Evolutionary conservation across 192 early-diverging fungal species (phyloP).

Genomic region (Backusella macrospora): DNA sequence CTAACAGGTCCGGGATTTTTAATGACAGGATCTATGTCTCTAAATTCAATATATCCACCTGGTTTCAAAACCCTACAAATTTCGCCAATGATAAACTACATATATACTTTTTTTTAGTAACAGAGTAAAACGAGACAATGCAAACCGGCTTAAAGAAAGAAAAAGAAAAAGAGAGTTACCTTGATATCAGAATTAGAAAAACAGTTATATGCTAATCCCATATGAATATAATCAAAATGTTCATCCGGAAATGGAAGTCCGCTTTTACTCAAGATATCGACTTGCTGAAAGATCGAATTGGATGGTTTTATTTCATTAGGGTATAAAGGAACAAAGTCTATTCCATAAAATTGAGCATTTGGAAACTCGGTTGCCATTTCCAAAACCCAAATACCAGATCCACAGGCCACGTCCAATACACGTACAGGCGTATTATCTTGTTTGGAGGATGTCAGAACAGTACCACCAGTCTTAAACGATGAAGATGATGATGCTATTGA

Average conservation of each 20-base stretch:
- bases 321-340: conserved; percentile 40
- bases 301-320: conserved; percentile 30
- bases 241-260: conserved; percentile 27
- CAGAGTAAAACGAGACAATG: not conserved
- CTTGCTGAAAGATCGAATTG: conserved; percentile 27
- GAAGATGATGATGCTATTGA: not conserved
- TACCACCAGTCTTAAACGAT: not conserved
- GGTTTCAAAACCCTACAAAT: conserved; percentile 36
- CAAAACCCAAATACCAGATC: conserved; percentile 31
- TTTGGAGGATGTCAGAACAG: not conserved
- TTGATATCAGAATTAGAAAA: conserved; percentile 25
- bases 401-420: conserved; percentile 7
- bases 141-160: not conserved
- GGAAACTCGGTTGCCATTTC: conserved; percentile 46
- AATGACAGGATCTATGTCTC: conserved; percentile 39
- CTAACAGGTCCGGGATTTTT: conserved; percentile 30
- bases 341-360: conserved; percentile 32
- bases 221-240: conserved; percentile 36
- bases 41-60: conserved; percentile 46
- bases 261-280: conserved; percentile 14
- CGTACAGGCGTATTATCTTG: conserved; percentile 3
- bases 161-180: conserved; percentile 15
- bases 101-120: not conserved
- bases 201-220: conserved; percentile 30
- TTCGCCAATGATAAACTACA: conserved; percentile 10